phyloP scores from a whole-genome alignment of 208 protist genomes.

The Acanthamoeba divionensis region DNA sequence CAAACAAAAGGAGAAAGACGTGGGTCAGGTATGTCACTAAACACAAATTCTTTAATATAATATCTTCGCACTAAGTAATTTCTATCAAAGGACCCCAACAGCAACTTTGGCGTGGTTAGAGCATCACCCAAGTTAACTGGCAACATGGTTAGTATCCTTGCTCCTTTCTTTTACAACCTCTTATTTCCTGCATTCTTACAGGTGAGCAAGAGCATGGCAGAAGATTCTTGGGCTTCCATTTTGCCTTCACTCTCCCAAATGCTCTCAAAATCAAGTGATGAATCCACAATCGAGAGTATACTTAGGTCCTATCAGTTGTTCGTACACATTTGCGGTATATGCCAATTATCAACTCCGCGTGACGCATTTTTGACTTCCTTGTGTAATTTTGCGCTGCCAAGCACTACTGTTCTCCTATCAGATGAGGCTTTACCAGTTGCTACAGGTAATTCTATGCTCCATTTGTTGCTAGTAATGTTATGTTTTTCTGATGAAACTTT shows the following conservation, averaged over 20 bases:
- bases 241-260: slow-evolving; percentile 60
- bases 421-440: not conserved
- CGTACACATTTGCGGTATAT: slow-evolving; percentile 64
- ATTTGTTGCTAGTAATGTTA: too few relatives aligned
- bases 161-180: too few relatives aligned
- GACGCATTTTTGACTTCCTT: slow-evolving; percentile 68
- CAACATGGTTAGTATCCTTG: too few relatives aligned
- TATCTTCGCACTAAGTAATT: too few relatives aligned
- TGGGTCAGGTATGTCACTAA: too few relatives aligned
- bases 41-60: too few relatives aligned
- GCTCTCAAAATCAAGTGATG: slow-evolving; percentile 56
- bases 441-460: not conserved
- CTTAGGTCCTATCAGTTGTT: slow-evolving; percentile 68
- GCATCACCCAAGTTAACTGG: too few relatives aligned
- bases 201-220: slow-evolving; percentile 61
- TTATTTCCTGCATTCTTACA: too few relatives aligned
- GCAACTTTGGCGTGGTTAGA: too few relatives aligned
- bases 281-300: slow-evolving; percentile 57
- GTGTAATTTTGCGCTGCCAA: slow-evolving; percentile 11
- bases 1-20: too few relatives aligned
- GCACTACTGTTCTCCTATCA: not conserved
- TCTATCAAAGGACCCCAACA: too few relatives aligned
- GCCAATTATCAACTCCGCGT: slow-evolving; percentile 48
- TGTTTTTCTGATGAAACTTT: too few relatives aligned
- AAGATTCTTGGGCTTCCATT: slow-evolving; percentile 53